These are phyloP conservation scores for Pseudomicrostroma phylloplanum DNA, from an alignment of 1,284 basidiomycete genomes.

Conservation along the genomic window DNA sequence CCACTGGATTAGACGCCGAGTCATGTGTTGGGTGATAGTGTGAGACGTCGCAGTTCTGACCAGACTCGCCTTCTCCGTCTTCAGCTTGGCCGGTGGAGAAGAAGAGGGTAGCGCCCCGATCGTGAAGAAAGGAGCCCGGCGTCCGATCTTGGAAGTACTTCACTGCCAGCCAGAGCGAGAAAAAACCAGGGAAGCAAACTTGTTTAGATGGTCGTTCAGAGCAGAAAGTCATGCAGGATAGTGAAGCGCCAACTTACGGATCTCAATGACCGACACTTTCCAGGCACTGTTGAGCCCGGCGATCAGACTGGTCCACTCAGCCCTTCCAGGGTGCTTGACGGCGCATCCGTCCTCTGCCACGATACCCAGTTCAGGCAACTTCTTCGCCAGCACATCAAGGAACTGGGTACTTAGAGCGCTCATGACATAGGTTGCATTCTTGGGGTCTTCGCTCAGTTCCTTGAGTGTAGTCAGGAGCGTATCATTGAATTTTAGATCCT, in stretches of 20 bases:
- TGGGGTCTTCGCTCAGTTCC: conserved; percentile 60
- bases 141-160: conserved; percentile 76
- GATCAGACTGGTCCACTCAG: conserved; percentile 69
- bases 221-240: no score
- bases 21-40: no score
- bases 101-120: conserved; percentile 72
- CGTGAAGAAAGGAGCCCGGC: conserved; percentile 74
- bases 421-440: conserved; percentile 74
- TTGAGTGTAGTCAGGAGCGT: conserved; percentile 61
- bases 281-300: conserved; percentile 70
- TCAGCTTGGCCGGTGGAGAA: conserved; percentile 41
- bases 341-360: conserved; percentile 83
- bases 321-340: conserved; percentile 58
- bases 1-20: no score
- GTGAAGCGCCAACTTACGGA: conserved; percentile 44
- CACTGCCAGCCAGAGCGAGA: conserved; percentile 2
- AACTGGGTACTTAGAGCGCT: conserved; percentile 67
- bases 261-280: conserved; percentile 72
- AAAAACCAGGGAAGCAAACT: no score
- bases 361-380: conserved; percentile 66
- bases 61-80: not conserved
- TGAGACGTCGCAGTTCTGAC: not conserved
- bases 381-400: conserved; percentile 61
- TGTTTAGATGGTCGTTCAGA: no score
- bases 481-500: conserved; percentile 57